Base-by-base conservation (phyloP, 2,329 filamentous ascomycete genomes). In the Trichoderma aggressivum region DNA sequence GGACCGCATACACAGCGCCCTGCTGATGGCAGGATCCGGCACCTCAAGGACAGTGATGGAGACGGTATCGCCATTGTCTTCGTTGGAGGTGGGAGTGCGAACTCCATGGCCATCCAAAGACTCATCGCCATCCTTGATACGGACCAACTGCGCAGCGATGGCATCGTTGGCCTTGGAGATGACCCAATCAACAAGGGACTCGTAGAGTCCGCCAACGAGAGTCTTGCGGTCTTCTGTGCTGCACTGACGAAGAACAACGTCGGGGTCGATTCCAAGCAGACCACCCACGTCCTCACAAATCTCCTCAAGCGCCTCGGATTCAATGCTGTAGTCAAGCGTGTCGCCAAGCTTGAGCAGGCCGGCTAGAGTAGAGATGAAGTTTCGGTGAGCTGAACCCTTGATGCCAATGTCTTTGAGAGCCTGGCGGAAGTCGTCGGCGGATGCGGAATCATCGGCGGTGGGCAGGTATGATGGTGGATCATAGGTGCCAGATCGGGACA, bases 111-210 rank as follows among this genome's bases (percentile, higher is more conserved):
- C 93, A 68, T 91, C 91, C 26, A 87, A 86, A 0, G 90, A 92
- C 61, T 91, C 90, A 59, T 90, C 90, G 0, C 89, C 88, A 47
- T 91, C 88, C 64, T 86, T 86, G 70, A 90, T 88, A 28, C 86
- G 87, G 24, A 87, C 84, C 79, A 98, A 89, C 75, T 98, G 93
- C 4, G 86, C 85, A 1, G 89, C 86, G 77, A 99, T 97, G 12
- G 94, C 88, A 39, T 91, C 88, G 76, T 99, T 99, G 70, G 94
- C 95, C 78, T 94, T 96, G 70, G 86, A 84, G 72, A 99, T 91
- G 16, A 99, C 92, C 92, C 94, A 98, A 79, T 98, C 96, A 0
- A 99, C 94, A 30, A 98, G 85, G 14, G 94, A 91, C 81, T 99
- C 96, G 77, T 99, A 99, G 18, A 98, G 86, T 3, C 93, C 94